Evolutionary conservation across 371 early-diverging fungal species (phyloP), one percentile per base, ranked within the genome.

Genomic region (Thermomucor indicae-seudaticae): DNA sequence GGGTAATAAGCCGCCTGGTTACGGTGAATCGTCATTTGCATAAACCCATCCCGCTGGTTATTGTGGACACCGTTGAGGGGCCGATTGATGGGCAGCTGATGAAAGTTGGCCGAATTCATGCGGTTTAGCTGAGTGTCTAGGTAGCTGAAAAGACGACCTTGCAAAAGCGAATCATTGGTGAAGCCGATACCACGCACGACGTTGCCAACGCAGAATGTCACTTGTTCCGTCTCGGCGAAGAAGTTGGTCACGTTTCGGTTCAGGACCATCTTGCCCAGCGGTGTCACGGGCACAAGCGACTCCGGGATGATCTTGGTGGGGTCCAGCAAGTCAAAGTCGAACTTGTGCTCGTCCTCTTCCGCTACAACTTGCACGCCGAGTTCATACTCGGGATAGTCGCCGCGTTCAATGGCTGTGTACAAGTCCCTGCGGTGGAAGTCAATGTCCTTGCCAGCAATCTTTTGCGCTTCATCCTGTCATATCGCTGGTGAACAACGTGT

Each of bases 251-350:
- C 61, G 35, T 67, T 73, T 28, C 70, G 62, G 47, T 80, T 66
- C 43, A 76, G 57, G 16, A 60, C 60, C 44, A 80, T 60, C 12
- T 57, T 58, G n/a, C 80, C 80, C 8, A 80, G 28, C 27, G 52
- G 49, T 2, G 43, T 45, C 27, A 80, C 49, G 2, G 80, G 75
- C 4, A 70, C 56, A 2, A 62, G 10, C 22, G 69, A 61, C 47
- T 78, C 68, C 11, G 78, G 78, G n/a, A 67, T 53, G 17, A 79
- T 23, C 51, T 80, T 80, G 43, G 80, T 80, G 7, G 62, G 49
- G 44, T 80, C 80, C 23, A 79, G 44, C 7, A 72, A 23, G 49
- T 74, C 67, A 42, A 69, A 76, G 8, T 68, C 65, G 47, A 57
- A 67, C 23, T 49, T 68, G 16, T 62, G 52, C 16, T 64, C 64